A percentile compares a stretch with the other conserved stretches of the same genome.
Evolutionary conservation across 371 early-diverging fungal species (phyloP).

Genomic region (Rhizopus delemar): DNA sequence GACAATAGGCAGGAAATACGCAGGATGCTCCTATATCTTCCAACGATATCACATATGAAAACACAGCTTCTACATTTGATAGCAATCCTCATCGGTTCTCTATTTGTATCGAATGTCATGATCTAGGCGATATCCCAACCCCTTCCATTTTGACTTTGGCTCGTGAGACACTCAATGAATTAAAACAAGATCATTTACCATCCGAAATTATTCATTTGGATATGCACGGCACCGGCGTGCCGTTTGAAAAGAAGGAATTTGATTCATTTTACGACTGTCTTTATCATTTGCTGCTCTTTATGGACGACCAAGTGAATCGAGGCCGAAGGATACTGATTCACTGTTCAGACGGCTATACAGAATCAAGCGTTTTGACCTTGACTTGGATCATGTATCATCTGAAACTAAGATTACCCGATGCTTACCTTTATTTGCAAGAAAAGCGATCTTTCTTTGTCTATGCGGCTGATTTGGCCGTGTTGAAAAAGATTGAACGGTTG

Average conservation of each 20-base stretch:
- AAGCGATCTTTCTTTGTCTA: slow-evolving; percentile 66
- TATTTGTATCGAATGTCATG: slow-evolving; percentile 63
- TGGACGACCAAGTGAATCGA: slow-evolving; percentile 36
- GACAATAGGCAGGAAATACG: slow-evolving; percentile 58
- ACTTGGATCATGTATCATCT: slow-evolving; percentile 59
- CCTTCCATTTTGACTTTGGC: slow-evolving; percentile 48
- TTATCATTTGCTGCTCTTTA: slow-evolving; percentile 37
- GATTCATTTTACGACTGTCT: slow-evolving; percentile 33
- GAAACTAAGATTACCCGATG: slow-evolving; percentile 53
- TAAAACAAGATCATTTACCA: slow-evolving; percentile 25
- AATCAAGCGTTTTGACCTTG: slow-evolving; percentile 54
- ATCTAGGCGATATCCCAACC: slow-evolving; percentile 56
- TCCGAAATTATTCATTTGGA: slow-evolving; percentile 62
- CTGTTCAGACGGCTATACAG: slow-evolving; percentile 68
- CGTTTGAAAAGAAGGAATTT: slow-evolving; percentile 22
- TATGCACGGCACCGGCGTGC: slow-evolving; percentile 33
- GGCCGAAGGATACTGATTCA: slow-evolving; percentile 56
- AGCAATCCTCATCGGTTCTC: slow-evolving; percentile 54
- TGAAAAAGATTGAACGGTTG: slow-evolving; percentile 34
- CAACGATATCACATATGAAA: slow-evolving; percentile 3
- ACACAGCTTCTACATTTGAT: background rate
- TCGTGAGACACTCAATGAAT: slow-evolving; percentile 38
- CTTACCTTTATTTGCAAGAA: slow-evolving; percentile 60
- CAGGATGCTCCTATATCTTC: slow-evolving; percentile 54
- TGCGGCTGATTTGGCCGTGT: slow-evolving; percentile 51